A percentile compares a stretch with the other conserved stretches of the same genome.
Evolutionary conservation across 1,139 yeast species (phyloP).

Genomic region (Geotrichum citri-aurantii): DNA sequence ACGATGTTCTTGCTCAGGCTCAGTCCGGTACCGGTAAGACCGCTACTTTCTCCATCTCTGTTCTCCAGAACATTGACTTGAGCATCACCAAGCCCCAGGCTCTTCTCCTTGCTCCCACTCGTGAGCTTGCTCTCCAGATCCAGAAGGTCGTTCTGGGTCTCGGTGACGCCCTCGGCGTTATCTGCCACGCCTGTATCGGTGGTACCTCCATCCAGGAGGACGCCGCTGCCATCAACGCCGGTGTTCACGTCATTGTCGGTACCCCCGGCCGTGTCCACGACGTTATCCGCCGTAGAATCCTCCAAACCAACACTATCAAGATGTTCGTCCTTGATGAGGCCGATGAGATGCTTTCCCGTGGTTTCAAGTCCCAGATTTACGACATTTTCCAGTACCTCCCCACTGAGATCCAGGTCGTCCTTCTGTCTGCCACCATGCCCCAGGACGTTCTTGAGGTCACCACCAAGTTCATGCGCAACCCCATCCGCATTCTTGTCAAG

Average conservation of each 20-base stretch:
- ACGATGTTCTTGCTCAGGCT: conserved; percentile 97
- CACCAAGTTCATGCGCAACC: conserved; percentile 94
- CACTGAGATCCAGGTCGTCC: conserved; percentile 90
- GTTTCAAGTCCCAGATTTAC: conserved; percentile 97
- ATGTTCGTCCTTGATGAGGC: conserved; percentile 99
- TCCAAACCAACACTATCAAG: conserved; percentile 84
- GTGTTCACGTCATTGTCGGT: conserved; percentile 96
- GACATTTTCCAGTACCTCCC: conserved; percentile 94
- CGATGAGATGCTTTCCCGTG: conserved; percentile 95
- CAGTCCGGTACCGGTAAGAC: conserved; percentile 99
- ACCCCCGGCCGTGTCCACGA: conserved; percentile 99
- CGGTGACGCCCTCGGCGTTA: conserved; percentile 88
- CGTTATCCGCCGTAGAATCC: conserved; percentile 91
- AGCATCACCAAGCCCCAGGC: conserved; percentile 51
- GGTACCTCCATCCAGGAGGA: conserved; percentile 93
- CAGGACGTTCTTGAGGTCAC: conserved; percentile 95
- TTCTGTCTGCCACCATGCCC: conserved; percentile 97
- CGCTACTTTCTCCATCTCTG: conserved; percentile 96
- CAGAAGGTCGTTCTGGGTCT: conserved; percentile 92
- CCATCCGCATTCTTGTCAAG: conserved; percentile 94
- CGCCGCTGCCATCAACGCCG: conserved; percentile 83
- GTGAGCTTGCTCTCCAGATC: conserved; percentile 97
- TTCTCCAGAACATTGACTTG: conserved; percentile 83
- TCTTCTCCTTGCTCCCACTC: conserved; percentile 94
- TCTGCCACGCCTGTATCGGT: conserved; percentile 98